Conservation (phyloP, 2,329 filamentous ascomycete species). For the Boeremia exigua region DNA sequence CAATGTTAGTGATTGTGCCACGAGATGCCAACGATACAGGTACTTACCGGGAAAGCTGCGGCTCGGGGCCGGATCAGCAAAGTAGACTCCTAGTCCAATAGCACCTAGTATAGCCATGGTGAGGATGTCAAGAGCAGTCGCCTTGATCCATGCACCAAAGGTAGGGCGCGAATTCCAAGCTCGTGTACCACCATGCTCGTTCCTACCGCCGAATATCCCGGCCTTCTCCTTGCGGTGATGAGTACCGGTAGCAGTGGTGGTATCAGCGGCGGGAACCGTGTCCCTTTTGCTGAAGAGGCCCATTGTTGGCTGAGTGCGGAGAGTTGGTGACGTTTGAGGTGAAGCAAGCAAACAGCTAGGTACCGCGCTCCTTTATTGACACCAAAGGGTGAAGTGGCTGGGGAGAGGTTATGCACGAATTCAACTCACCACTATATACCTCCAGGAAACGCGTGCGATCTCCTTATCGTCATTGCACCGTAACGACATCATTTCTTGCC, state of each 20-base stretch:
- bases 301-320: conserved; percentile 33
- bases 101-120: conserved; percentile 72
- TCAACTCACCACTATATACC: conserved; percentile 12
- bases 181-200: conserved; percentile 20
- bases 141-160: conserved; percentile 74
- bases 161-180: conserved; percentile 54
- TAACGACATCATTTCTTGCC: conserved; percentile 26
- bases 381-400: conserved; percentile 3
- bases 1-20: not conserved
- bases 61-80: conserved; percentile 68
- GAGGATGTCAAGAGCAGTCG: conserved; percentile 70
- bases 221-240: conserved; percentile 37
- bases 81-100: conserved; percentile 71
- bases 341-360: conserved; percentile 11
- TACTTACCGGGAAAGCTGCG: conserved; percentile 66
- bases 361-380: conserved; percentile 5
- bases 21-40: not conserved
- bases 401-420: not conserved
- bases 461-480: conserved; percentile 12
- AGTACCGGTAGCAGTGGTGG: conserved; percentile 41
- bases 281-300: conserved; percentile 48
- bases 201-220: conserved; percentile 32
- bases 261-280: conserved; percentile 44
- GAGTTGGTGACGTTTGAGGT: not conserved
- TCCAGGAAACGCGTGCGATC: not conserved